Percentiles rank a stretch among this genome's conserved stretches.
Conservation (phyloP, 139 green algal species). For the Yamagishiella unicocca region DNA sequence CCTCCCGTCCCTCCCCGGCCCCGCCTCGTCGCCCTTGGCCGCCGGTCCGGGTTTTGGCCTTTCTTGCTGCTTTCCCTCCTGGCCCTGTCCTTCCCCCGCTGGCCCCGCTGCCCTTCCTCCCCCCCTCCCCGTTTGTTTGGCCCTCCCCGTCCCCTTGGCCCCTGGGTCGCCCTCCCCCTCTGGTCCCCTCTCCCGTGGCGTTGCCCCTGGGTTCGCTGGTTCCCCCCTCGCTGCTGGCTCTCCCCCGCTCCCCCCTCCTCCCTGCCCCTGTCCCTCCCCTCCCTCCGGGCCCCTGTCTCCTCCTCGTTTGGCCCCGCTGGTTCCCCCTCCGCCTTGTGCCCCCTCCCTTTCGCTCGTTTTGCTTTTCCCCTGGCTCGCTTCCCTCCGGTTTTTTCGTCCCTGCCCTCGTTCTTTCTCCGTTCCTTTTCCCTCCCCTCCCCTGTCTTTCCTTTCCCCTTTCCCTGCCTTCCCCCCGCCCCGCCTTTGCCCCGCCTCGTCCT, state of each 20-base stretch:
- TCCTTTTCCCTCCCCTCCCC: not conserved
- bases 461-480: not conserved
- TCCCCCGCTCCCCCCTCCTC: not conserved
- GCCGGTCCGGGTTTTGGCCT: not conserved
- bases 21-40: not conserved
- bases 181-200: not conserved
- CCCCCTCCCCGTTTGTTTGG: not conserved
- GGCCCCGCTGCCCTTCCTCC: not conserved
- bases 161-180: not conserved
- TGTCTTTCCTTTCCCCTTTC: not conserved
- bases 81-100: not conserved
- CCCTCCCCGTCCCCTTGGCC: not conserved
- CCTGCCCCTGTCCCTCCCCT: not conserved
- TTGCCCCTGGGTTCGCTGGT: not conserved
- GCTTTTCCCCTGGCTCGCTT: not conserved
- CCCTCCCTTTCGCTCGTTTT: not conserved
- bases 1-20: not conserved
- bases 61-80: not conserved
- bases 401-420: not conserved
- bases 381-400: not conserved
- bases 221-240: not conserved
- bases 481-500: not conserved
- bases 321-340: not conserved
- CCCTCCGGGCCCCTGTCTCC: not conserved
- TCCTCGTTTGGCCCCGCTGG: not conserved